phyloP scores from a whole-genome alignment of 2,329 filamentous ascomycete genomes.

The Xylariomycetidae sp. region DNA sequence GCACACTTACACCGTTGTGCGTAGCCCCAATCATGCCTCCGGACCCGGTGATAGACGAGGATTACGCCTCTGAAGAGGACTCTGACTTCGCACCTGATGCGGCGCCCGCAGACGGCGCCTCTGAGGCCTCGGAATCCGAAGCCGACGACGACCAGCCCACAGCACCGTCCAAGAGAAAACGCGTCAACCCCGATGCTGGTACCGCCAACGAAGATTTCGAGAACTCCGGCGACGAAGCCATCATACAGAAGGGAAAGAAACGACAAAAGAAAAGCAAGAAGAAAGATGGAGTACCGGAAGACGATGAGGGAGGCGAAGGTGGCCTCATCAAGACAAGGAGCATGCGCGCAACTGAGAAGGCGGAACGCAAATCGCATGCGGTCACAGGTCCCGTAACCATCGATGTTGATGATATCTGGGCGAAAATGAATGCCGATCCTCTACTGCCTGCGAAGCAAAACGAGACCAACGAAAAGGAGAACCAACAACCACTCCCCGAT shows the following conservation, averaged over 20 bases:
- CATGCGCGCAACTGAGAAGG: slow-evolving; percentile 61
- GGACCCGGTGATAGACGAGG: slow-evolving; percentile 37
- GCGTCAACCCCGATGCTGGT: slow-evolving; percentile 15
- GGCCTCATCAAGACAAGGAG: slow-evolving; percentile 67
- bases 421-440: slow-evolving; percentile 52
- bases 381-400: slow-evolving; percentile 57
- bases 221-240: slow-evolving; percentile 67
- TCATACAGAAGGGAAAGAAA: slow-evolving; percentile 58
- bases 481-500: slow-evolving; percentile 7
- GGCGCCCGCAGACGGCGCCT: slow-evolving; percentile 34
- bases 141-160: slow-evolving; percentile 21
- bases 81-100: slow-evolving; percentile 65
- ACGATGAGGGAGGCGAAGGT: slow-evolving; percentile 53
- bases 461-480: slow-evolving; percentile 9
- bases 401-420: slow-evolving; percentile 67
- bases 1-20: too few relatives aligned
- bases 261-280: slow-evolving; percentile 41
- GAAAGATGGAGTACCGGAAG: slow-evolving; percentile 27
- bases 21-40: too few relatives aligned
- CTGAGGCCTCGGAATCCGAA: slow-evolving; percentile 45
- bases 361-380: slow-evolving; percentile 47
- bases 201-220: slow-evolving; percentile 48
- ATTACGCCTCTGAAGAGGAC: slow-evolving; percentile 66
- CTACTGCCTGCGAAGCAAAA: slow-evolving; percentile 23
- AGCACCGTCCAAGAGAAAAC: slow-evolving; percentile 26